Percentiles rank a stretch among this genome's conserved stretches.
Evolutionary conservation across 495 filamentous ascomycete species (phyloP).

Genomic region (Talaromyces wortmannii): DNA sequence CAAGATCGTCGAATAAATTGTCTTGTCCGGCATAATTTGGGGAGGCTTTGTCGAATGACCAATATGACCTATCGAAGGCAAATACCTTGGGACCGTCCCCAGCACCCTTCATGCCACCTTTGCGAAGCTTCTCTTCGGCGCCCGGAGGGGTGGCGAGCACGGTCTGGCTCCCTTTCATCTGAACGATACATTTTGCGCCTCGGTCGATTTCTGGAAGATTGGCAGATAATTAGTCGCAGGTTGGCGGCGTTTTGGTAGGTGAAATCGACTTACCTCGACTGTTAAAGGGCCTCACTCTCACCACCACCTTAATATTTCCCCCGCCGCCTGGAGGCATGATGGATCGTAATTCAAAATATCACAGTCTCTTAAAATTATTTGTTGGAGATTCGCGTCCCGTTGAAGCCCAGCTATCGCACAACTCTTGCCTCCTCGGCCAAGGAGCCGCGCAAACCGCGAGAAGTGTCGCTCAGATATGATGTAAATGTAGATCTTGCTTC

Average conservation of each 20-base stretch:
- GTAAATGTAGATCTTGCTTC: neutral
- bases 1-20: constrained; percentile 80
- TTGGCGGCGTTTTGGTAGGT: neutral
- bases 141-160: constrained; percentile 72
- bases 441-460: neutral
- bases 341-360: neutral
- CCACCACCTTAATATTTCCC: constrained; percentile 99
- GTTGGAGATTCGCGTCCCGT: neutral
- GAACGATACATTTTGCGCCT: constrained; percentile 93
- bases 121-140: constrained; percentile 49
- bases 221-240: neutral
- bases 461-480: neutral
- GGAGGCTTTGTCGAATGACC: constrained; percentile 86
- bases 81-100: constrained; percentile 82
- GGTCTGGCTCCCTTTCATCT: constrained; percentile 91
- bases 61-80: constrained; percentile 95
- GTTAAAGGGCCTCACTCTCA: constrained; percentile 89
- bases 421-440: neutral
- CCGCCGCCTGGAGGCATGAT: constrained; percentile 72
- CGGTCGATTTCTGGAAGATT: constrained; percentile 68
- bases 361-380: neutral
- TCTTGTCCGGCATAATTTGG: constrained; percentile 85
- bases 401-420: neutral
- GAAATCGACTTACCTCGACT: constrained; percentile 61
- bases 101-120: constrained; percentile 53